Base-by-base conservation (phyloP, 208 protist species). In the Vickermania ingenoplastis region DNA sequence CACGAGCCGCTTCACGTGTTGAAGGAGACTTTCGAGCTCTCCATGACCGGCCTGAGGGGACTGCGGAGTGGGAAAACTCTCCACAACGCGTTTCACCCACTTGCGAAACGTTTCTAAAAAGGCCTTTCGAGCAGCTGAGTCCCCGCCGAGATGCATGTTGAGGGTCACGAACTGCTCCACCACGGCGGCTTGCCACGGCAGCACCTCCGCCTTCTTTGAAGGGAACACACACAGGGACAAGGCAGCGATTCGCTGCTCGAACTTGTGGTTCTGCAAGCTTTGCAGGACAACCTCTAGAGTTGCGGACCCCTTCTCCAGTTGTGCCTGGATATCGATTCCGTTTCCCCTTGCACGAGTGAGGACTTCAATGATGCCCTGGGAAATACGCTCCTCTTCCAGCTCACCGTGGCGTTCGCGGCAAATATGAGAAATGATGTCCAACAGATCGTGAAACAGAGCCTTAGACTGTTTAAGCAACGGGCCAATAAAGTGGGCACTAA, bases 141-240 rank as follows among this genome's bases (percentile, higher is more conserved):
- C 86, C 5, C 85, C 85, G 41, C 85, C 89, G 21, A 78, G 78
- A 50, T 91, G 76, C 77, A 92, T 81, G 62, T 95, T 89, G 14
- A 83, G 66, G 4, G 75, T 66, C 7, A 91, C 36, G 53, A 83
- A 95, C 58, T 73, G 66, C 74, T 95, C 85, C 59, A 95, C 67
- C 50, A 82, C 65, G 17, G 29, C 45, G 61, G 83, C 77, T 70
- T 95, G 83, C 82, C 79, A 87, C 0, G 59, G 13, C 22, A 70
- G 51, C 25, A 91, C 75, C 54, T 84, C 79, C 7, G 79, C 56
- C 61, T 82, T 89, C 49, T 73, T 79, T 0, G 61, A 61, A 26
- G 66, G 72, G 14, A 91, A 65, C 23, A 91, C 84, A 52, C 77
- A 84, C 30, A 95, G 60, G 51, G 53, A 65, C 30, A 95, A 45